Percentiles rank a stretch among this genome's conserved stretches.
These are phyloP conservation scores for Leishmania major DNA, from an alignment of 208 protist genomes.

Conservation along the genomic window DNA sequence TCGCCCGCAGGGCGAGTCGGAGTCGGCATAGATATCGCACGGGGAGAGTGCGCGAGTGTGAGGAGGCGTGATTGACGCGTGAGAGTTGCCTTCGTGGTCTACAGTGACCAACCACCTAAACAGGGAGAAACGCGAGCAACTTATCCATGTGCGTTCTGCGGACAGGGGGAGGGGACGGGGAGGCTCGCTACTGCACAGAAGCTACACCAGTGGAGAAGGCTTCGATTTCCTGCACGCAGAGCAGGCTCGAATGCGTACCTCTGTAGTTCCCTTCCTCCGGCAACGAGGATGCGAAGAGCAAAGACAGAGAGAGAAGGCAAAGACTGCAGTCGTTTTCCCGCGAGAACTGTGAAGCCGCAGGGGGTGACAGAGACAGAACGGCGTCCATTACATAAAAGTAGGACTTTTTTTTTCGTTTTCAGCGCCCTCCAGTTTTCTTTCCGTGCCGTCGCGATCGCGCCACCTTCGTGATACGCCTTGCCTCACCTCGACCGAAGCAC, in stretches of 20 bases:
- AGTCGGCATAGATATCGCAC: background rate
- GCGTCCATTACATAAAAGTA: background rate
- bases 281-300: background rate
- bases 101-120: background rate
- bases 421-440: background rate
- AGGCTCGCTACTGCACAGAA: background rate
- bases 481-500: background rate
- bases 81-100: background rate
- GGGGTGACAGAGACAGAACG: background rate
- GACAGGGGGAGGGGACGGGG: conserved; percentile 1
- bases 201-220: background rate
- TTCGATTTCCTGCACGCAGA: background rate
- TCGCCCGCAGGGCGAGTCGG: background rate
- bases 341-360: background rate
- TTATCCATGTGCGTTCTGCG: background rate
- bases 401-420: background rate
- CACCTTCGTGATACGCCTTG: background rate
- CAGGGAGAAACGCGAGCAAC: background rate
- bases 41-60: background rate
- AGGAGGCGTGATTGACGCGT: background rate
- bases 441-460: background rate
- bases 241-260: background rate
- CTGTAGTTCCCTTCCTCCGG: background rate
- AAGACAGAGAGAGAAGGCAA: background rate
- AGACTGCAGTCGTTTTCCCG: background rate